phyloP scores from a whole-genome alignment of 306 rosid genomes.

The Geum urbanum region DNA sequence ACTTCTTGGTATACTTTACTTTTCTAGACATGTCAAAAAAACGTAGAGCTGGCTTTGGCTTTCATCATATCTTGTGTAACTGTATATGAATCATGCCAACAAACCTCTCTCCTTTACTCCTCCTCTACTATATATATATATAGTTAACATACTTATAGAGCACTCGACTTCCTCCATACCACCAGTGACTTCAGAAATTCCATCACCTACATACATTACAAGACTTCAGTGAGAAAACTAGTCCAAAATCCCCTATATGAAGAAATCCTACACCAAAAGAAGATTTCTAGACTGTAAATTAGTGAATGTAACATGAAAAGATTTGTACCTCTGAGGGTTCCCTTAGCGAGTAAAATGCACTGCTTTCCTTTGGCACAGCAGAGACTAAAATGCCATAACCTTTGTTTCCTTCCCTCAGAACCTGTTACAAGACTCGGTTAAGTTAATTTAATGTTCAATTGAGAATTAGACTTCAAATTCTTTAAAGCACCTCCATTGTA shows the following conservation, averaged over 20 bases:
- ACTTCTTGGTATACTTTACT: conserved; percentile 30
- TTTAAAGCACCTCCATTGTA: conserved; percentile 8
- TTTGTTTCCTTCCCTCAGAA: conserved; percentile 56
- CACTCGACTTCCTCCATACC: conserved; percentile 55
- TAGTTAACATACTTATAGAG: conserved; percentile 38
- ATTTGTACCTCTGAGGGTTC: conserved; percentile 80
- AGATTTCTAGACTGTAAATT: not conserved
- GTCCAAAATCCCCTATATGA: not conserved
- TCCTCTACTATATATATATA: conserved; percentile 8
- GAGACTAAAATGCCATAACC: conserved; percentile 92
- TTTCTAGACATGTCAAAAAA: conserved; percentile 23
- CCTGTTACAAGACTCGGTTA: conserved; percentile 41
- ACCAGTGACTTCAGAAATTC: conserved; percentile 81
- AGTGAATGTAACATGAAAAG: conserved; percentile 1
- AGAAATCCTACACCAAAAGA: not conserved
- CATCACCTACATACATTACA: conserved; percentile 63
- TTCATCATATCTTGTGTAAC: conserved; percentile 9
- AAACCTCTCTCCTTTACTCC: conserved; percentile 33
- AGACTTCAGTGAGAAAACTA: not conserved
- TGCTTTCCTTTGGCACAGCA: conserved; percentile 74
- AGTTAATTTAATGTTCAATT: not conserved
- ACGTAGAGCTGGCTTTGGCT: conserved; percentile 24
- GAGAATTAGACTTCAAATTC: not conserved
- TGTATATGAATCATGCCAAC: conserved; percentile 32
- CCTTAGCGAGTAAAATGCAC: conserved; percentile 70